Evolutionary conservation across 1,284 basidiomycete genomes (phyloP).

Genomic region (Microbotryum intermedium): DNA sequence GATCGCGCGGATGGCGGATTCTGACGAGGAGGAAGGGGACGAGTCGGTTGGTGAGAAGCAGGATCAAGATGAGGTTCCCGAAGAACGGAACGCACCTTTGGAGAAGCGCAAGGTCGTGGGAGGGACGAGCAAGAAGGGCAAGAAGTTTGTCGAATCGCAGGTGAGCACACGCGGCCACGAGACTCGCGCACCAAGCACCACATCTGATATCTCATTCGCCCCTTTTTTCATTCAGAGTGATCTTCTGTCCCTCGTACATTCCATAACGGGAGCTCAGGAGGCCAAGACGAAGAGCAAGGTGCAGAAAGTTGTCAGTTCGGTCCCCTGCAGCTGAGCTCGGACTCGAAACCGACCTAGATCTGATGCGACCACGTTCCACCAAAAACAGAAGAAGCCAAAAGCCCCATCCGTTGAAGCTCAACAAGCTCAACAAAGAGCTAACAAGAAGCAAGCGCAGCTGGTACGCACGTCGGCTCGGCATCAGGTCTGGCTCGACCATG

Average conservation of each 20-base stretch:
- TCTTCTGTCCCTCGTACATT: constrained; percentile 10
- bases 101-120: background rate
- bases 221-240: background rate
- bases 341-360: background rate
- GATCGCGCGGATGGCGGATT: background rate
- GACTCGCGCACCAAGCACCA: too few species aligned
- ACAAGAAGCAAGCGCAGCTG: constrained; percentile 7
- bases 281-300: constrained; percentile 11
- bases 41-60: background rate
- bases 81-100: background rate
- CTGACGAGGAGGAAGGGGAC: background rate
- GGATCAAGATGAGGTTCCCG: background rate
- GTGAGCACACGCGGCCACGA: background rate
- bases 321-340: too few species aligned
- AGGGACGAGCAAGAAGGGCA: constrained; percentile 21
- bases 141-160: constrained; percentile 24
- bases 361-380: background rate
- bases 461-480: constrained; percentile 2
- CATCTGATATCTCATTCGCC: background rate
- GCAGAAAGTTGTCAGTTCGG: constrained; percentile 1
- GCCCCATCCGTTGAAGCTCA: background rate
- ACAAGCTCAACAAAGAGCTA: background rate
- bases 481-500: too few species aligned
- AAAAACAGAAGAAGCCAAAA: constrained; percentile 7
- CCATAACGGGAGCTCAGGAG: constrained; percentile 16